Percentiles rank a stretch among this genome's conserved stretches.
Evolutionary conservation across 306 rosid genomes (phyloP).

Genomic region (Fagus crenata): DNA sequence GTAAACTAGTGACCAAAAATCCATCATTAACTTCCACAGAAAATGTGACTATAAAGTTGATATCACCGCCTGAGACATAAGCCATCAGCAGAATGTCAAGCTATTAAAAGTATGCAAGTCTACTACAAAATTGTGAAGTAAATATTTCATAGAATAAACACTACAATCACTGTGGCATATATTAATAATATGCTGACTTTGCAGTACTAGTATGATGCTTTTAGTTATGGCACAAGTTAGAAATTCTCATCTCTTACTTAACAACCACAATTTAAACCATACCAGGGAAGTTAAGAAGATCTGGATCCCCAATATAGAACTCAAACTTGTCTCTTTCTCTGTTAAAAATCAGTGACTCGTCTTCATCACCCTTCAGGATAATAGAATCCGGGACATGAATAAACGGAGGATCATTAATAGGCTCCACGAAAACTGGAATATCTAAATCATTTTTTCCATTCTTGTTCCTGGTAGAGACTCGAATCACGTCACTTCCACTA

Average conservation of each 20-base stretch:
- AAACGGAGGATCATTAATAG: conserved; percentile 80
- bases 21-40: conserved; percentile 82
- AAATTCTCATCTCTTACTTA: not conserved
- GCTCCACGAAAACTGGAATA: conserved; percentile 66
- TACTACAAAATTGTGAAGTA: conserved; percentile 10
- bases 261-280: conserved; percentile 18
- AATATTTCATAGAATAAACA: not conserved
- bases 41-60: conserved; percentile 50
- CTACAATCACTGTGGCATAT: not conserved
- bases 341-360: conserved; percentile 63
- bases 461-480: conserved; percentile 55
- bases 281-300: conserved; percentile 69
- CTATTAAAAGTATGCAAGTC: conserved; percentile 8
- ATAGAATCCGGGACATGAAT: conserved; percentile 62
- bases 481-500: conserved; percentile 58
- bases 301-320: conserved; percentile 75
- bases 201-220: not conserved
- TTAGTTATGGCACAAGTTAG: conserved; percentile 4
- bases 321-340: conserved; percentile 59
- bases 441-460: conserved; percentile 61
- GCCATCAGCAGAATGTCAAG: conserved; percentile 27
- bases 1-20: conserved; percentile 58
- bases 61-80: conserved; percentile 48
- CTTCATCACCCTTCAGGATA: conserved; percentile 54
- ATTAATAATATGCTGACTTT: not conserved